These are phyloP conservation scores for Botrytis fragariae DNA, from an alignment of 2,329 filamentous ascomycete species.

Conservation along the genomic window DNA sequence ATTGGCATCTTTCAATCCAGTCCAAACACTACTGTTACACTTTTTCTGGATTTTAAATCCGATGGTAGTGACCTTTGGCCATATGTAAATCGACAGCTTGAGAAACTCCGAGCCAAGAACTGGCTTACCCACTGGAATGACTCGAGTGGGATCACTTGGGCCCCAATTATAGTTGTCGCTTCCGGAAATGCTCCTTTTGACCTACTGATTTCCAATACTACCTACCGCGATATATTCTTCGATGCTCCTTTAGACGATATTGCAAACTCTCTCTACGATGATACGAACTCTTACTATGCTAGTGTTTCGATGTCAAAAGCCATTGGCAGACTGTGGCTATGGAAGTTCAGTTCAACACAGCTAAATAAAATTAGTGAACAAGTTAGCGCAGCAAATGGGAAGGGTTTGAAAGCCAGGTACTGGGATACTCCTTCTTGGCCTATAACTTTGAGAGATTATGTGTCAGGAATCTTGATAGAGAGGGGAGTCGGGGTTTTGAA, in stretches of 20 bases:
- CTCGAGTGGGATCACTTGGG: constrained; percentile 18
- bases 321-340: neutral
- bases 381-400: constrained; percentile 36
- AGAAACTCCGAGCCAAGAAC: constrained; percentile 17
- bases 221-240: constrained; percentile 46
- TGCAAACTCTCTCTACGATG: constrained; percentile 27
- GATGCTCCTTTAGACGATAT: constrained; percentile 44
- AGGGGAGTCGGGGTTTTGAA: constrained; percentile 44
- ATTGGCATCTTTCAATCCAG: constrained; percentile 27
- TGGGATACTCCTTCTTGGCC: constrained; percentile 46
- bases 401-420: constrained; percentile 43
- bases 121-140: neutral
- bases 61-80: constrained; percentile 41
- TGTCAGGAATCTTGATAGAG: constrained; percentile 43
- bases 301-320: constrained; percentile 25
- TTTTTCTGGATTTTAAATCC: constrained; percentile 54
- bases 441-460: constrained; percentile 38
- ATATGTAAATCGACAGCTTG: constrained; percentile 42
- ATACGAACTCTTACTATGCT: constrained; percentile 35
- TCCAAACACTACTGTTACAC: constrained; percentile 32
- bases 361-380: constrained; percentile 28
- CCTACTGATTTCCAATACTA: constrained; percentile 35
- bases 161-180: constrained; percentile 49
- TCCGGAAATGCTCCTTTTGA: constrained; percentile 48
- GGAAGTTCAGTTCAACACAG: constrained; percentile 26